Evolutionary conservation across 2,329 filamentous ascomycete species (phyloP).

Genomic region (Fusarium metavorans): DNA sequence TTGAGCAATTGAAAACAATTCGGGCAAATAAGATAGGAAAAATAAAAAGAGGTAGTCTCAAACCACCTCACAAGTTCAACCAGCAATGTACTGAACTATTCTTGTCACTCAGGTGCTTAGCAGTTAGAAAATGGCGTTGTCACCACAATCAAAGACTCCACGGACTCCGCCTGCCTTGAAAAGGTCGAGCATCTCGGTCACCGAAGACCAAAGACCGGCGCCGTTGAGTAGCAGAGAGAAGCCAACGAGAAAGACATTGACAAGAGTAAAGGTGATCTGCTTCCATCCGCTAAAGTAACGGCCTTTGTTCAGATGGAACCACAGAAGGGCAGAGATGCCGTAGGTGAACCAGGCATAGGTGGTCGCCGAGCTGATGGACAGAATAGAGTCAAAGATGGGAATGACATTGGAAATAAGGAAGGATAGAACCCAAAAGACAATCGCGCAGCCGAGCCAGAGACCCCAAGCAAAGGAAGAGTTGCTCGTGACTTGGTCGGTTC

Average conservation of each 20-base stretch:
- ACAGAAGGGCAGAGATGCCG: slow-evolving; percentile 22
- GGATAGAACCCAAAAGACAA: slow-evolving; percentile 24
- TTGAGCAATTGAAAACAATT: neutral
- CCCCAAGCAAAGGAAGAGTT: slow-evolving; percentile 29
- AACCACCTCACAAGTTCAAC: neutral
- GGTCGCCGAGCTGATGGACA: slow-evolving; percentile 28
- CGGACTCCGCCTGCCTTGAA: slow-evolving; percentile 5
- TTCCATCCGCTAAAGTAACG: slow-evolving; percentile 17
- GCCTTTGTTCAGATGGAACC: slow-evolving; percentile 24
- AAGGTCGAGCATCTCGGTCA: slow-evolving; percentile 9
- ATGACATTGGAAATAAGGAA: slow-evolving; percentile 38
- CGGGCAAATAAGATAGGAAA: neutral
- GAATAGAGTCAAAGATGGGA: slow-evolving; percentile 37
- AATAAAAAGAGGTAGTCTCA: neutral
- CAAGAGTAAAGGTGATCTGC: slow-evolving; percentile 22
- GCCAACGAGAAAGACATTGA: slow-evolving; percentile 23
- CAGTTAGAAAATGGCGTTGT: slow-evolving; percentile 6
- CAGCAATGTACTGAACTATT: neutral
- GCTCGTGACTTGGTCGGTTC: neutral
- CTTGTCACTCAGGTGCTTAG: neutral
- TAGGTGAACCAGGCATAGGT: slow-evolving; percentile 34
- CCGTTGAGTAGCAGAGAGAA: slow-evolving; percentile 26
- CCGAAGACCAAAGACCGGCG: slow-evolving; percentile 23
- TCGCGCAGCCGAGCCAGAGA: slow-evolving; percentile 32
- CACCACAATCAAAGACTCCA: slow-evolving; percentile 6